Evolutionary conservation across 345 rosid genomes (phyloP).

Genomic region (Populus davidiana): DNA sequence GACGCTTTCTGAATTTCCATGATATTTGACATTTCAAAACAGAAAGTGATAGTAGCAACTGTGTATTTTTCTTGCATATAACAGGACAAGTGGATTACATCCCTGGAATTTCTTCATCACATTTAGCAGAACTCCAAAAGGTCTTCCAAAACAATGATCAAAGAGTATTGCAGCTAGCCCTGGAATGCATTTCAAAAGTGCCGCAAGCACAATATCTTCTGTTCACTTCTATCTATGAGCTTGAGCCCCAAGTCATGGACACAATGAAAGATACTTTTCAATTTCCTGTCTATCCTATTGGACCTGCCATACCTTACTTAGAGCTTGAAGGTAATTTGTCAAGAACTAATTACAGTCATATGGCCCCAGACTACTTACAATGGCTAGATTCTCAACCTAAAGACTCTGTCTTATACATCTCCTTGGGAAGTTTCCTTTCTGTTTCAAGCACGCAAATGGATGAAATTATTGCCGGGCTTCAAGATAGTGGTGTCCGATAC

Average conservation of each 20-base stretch:
- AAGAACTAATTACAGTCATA: too few relatives aligned
- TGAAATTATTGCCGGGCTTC: slow-evolving; percentile 37
- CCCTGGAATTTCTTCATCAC: slow-evolving; percentile 36
- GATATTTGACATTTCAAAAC: too few relatives aligned
- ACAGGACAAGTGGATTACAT: slow-evolving; percentile 25
- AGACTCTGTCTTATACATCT: slow-evolving; percentile 41
- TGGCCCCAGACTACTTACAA: slow-evolving; percentile 6
- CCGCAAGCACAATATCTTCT: slow-evolving; percentile 48
- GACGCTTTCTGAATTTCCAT: too few relatives aligned
- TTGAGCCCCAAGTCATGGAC: slow-evolving; percentile 42
- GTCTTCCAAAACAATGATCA: slow-evolving; percentile 18
- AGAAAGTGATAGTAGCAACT: too few relatives aligned
- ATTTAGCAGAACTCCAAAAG: slow-evolving; percentile 37
- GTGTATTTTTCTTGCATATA: too few relatives aligned
- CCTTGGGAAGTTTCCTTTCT: slow-evolving; percentile 44
- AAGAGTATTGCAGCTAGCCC: slow-evolving; percentile 24
- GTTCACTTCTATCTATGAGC: slow-evolving; percentile 46
- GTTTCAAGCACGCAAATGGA: slow-evolving; percentile 35
- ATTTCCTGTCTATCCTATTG: slow-evolving; percentile 33
- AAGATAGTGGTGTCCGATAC: slow-evolving; percentile 29
- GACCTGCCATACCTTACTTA: slow-evolving; percentile 41
- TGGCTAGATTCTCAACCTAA: slow-evolving; percentile 42
- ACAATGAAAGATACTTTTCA: slow-evolving; percentile 15
- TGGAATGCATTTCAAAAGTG: slow-evolving; percentile 44
- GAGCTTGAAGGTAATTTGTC: background rate